Base-by-base conservation (phyloP, 164 flowering plant genomes). In the Cinnamomum chago region DNA sequence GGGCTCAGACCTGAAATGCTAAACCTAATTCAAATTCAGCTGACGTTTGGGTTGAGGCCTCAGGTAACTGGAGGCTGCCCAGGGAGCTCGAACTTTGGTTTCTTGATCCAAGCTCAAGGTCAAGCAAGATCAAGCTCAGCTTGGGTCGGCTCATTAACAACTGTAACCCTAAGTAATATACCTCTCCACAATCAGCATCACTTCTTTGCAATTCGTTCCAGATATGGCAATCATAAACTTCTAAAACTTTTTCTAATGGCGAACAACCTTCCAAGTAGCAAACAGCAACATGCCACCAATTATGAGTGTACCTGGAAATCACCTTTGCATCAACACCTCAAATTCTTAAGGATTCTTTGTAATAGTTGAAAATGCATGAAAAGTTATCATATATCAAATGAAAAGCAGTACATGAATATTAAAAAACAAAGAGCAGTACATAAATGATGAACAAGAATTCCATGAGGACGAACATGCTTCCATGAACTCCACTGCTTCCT, bases 221-320 rank as follows among this genome's bases (percentile, higher is more conserved):
- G 40, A 93, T 93, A 76, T 73, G 67, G 2, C 84, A 66, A 70
- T 95, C 96, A 79, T 95, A 95, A 27, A 95, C 67, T 60, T 92
- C 90, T 69, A 84, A 66, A 62, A 95, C 88, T 75, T 76, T 85
- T 62, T 30, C 40, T 3, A 85, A 76, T n/a, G 94, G 83, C 70
- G 94, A 82, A 80, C 86, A 73, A 55, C 94, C 97, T 84, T 95
- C 99, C 82, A 95, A 82, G 84, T 90, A 90, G 82, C 99, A 95
- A 75, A 95, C 86, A 62, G 98, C 94, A 76, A 95, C 93, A 84
- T 95, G 99, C 99, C 99, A 95, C 99, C 99, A 95, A 82, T 95
- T 93, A 82, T 95, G 99, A 51, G 99, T 92, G 51, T 80, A 81
- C 90, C 99, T 95, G 79, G 73, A 76, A 27, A 71, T 2, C 17